Conservation (phyloP, 2,329 filamentous ascomycete species). For the Colletotrichum sp. region DNA sequence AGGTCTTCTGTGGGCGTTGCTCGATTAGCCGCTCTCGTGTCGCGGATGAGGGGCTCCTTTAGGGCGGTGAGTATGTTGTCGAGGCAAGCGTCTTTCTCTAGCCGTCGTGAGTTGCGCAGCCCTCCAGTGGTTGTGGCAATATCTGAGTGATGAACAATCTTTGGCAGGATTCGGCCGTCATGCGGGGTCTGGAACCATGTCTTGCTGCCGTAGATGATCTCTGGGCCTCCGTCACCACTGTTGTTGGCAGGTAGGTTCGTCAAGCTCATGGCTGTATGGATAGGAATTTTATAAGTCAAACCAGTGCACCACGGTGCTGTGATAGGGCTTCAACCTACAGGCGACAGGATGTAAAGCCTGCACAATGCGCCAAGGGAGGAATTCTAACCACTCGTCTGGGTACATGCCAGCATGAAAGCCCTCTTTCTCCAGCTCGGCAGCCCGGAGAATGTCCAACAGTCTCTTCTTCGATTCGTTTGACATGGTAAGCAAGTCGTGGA, state of each 20-base stretch:
- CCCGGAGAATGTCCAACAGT: not conserved
- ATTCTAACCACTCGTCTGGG: not conserved
- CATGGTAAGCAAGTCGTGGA: not conserved
- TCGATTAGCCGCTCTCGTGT: not conserved
- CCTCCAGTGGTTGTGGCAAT: rapidly evolving
- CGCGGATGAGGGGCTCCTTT: not conserved
- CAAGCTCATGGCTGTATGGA: not conserved
- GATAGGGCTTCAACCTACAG: not conserved
- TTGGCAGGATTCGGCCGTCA: not conserved
- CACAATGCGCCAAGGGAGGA: not conserved
- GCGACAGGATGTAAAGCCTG: not conserved
- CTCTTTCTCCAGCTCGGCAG: not conserved
- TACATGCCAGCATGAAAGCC: not conserved
- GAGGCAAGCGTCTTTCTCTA: not conserved
- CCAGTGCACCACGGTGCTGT: not conserved
- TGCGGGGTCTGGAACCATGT: not conserved
- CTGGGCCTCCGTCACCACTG: not conserved
- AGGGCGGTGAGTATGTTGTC: not conserved
- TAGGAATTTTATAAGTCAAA: rapidly evolving
- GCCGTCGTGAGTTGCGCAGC: not conserved
- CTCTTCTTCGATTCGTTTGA: not conserved
- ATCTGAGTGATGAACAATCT: not conserved
- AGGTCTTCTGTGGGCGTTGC: not conserved
- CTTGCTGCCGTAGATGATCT: not conserved
- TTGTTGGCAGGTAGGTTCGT: not conserved